These are phyloP conservation scores for Lentithecium fluviatile DNA, from an alignment of 495 filamentous ascomycete species.

Conservation along the genomic window DNA sequence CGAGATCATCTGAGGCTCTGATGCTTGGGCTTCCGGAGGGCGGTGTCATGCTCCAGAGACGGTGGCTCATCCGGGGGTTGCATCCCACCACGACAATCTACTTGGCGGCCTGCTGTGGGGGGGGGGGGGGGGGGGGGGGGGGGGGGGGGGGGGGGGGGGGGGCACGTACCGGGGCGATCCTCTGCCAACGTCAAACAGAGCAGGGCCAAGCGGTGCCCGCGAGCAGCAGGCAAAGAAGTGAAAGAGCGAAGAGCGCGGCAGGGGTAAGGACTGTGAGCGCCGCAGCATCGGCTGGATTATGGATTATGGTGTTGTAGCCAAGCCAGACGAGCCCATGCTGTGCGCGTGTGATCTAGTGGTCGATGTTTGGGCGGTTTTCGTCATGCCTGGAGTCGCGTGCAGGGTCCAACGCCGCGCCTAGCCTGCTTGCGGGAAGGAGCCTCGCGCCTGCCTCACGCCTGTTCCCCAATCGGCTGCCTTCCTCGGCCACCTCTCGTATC, in stretches of 20 bases:
- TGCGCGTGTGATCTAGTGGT: background rate
- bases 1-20: constrained; percentile 27
- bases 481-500: background rate
- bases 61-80: constrained; percentile 4
- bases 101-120: background rate
- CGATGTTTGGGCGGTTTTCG: background rate
- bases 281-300: too few relatives aligned
- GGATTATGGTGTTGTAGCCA: too few relatives aligned
- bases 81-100: background rate
- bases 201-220: background rate
- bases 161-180: background rate
- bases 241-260: too few relatives aligned
- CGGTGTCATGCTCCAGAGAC: constrained; percentile 4
- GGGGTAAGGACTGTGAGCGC: too few relatives aligned
- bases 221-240: background rate
- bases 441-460: background rate
- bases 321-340: background rate
- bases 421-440: background rate
- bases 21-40: constrained; percentile 1
- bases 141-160: too few relatives aligned
- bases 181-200: background rate
- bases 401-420: background rate
- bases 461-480: background rate
- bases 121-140: background rate
- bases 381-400: background rate